These are phyloP conservation scores for Rhododendron ferrugineum DNA, from an alignment of 148 eudicot species.

Conservation along the genomic window DNA sequence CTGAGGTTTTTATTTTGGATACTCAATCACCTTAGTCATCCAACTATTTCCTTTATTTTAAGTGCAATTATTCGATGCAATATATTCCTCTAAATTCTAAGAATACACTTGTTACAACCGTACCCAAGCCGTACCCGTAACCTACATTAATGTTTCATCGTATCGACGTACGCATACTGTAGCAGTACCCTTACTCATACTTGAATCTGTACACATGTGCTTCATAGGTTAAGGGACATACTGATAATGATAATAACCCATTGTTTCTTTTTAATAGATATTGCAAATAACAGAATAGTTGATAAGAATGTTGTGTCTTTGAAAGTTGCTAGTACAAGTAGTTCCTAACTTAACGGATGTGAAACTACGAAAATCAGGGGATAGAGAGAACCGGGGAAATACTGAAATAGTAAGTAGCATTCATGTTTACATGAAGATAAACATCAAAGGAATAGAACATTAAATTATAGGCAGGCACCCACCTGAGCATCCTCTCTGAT, in stretches of 20 bases:
- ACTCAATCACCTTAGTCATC: background rate
- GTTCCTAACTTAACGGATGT: background rate
- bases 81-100: background rate
- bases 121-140: background rate
- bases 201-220: background rate
- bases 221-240: background rate
- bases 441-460: conserved; percentile 5
- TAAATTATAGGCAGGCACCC: conserved; percentile 19
- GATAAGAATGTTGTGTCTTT: background rate
- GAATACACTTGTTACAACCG: background rate
- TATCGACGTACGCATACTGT: background rate
- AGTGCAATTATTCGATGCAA: background rate
- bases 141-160: background rate
- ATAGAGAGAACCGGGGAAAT: background rate
- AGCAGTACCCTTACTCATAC: background rate
- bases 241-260: background rate
- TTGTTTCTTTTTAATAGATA: background rate
- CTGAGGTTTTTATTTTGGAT: background rate
- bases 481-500: conserved; percentile 95
- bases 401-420: background rate
- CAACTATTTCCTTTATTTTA: background rate
- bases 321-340: background rate
- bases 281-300: background rate
- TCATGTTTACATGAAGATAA: background rate
- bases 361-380: background rate